These are phyloP conservation scores for Lactifluus hygrophoroides DNA, from an alignment of 768 basidiomycete genomes.

Conservation along the genomic window DNA sequence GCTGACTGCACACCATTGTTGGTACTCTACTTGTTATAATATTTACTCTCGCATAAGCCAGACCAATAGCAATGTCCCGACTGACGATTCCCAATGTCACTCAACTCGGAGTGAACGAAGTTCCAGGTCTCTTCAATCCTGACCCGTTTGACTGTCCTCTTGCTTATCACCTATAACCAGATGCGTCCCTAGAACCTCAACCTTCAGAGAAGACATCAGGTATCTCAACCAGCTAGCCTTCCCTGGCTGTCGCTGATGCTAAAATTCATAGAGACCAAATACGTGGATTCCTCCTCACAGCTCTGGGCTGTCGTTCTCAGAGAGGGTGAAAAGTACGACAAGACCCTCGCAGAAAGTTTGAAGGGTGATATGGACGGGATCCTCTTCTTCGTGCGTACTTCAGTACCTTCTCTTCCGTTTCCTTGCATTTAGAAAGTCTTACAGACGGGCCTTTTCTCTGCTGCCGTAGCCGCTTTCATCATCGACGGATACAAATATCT, in stretches of 20 bases:
- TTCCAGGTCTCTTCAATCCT: too few species aligned
- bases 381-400: constrained; percentile 1
- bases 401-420: background rate
- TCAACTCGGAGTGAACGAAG: too few species aligned
- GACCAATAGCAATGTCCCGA: too few species aligned
- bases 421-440: background rate
- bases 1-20: too few species aligned
- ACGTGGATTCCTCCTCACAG: constrained; percentile 7
- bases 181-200: background rate
- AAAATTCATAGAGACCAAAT: background rate
- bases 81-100: too few species aligned
- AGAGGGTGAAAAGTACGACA: constrained; percentile 11
- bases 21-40: too few species aligned
- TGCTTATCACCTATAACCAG: too few species aligned
- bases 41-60: too few species aligned
- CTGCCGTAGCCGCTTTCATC: background rate
- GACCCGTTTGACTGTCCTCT: too few species aligned
- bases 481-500: background rate
- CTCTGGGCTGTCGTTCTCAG: constrained; percentile 9
- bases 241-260: background rate
- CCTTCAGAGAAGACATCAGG: background rate
- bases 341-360: constrained; percentile 5
- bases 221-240: background rate
- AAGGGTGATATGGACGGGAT: constrained; percentile 6
- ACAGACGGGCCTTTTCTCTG: constrained; percentile 8